Base-by-base conservation (phyloP, 2,329 filamentous ascomycete genomes). In the Aschersonia sp. region DNA sequence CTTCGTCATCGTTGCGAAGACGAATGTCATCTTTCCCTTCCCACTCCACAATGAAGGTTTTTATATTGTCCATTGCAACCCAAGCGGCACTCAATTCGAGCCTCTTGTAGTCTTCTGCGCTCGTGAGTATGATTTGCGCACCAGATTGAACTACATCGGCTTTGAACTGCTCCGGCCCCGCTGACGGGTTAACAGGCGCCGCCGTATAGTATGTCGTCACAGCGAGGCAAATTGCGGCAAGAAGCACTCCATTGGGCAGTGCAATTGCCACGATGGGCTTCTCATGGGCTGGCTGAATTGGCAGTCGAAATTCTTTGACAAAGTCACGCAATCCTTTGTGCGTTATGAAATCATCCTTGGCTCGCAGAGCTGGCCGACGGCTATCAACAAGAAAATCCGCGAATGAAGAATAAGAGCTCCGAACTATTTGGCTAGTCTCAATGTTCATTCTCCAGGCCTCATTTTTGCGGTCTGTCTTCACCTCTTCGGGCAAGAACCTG, bases 211-310 rank as follows among this genome's bases (percentile, higher is more conserved):
- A 70, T 14, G 67, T 71, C 4, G 70, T 61, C 5, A 72, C 67
- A 0, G 73, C 70, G 12, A 78, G 55, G 30, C 68, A 68, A 2
- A 70, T 66, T 10, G 73, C 62, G 8, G 72, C 74, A n/a, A 76
- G 61, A 1, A 75, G 57, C 9, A 71, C 70, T 4, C 74, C 73
- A 52, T 77, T 78, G 1, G 72, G 72, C 5, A 78, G 55, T 2
- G 72, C 68, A 43, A 77, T 67, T 31, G 69, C 72, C 8, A 75
- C 64, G 10, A 71, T 61, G 3, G 70, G 68, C 51, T 70, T 70
- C 41, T 44, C 49, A 9, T 46, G 43, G 2, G 35, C 42, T 3
- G 46, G 46, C 3, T 43, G 12, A 1, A 56, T 45, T 5, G 63
- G 58, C 2, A 69, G 55, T 2, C 50, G 49, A 45, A 70, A 68